Evolutionary conservation across 352 stramenopile genomes (phyloP).

Genomic region (Elongisporangium undulatum): DNA sequence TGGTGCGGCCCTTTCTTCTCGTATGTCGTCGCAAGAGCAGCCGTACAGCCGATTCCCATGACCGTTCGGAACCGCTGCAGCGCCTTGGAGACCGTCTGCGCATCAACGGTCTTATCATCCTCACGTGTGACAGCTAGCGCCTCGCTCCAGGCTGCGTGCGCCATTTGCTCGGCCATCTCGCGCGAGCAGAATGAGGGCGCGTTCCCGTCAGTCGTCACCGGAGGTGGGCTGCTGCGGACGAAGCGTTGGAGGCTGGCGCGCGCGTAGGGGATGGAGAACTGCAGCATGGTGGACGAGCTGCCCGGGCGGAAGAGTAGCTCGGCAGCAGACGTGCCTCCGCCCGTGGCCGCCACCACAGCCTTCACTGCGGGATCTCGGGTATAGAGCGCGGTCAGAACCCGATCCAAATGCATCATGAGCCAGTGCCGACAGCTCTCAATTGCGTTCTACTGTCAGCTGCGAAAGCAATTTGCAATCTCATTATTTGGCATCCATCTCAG

Average conservation of each 20-base stretch:
- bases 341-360: constrained; percentile 48
- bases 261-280: constrained; percentile 66
- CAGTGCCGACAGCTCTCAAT: constrained; percentile 1
- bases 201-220: constrained; percentile 7
- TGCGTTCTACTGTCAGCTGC: neutral
- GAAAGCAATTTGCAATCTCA: neutral
- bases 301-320: constrained; percentile 46
- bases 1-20: constrained; percentile 57
- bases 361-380: constrained; percentile 42
- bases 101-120: constrained; percentile 24
- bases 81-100: constrained; percentile 15
- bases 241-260: constrained; percentile 54
- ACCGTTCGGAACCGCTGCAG: constrained; percentile 29
- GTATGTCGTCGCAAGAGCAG: constrained; percentile 60
- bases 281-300: constrained; percentile 68
- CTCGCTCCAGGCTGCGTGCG: constrained; percentile 42
- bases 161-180: constrained; percentile 64
- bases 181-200: constrained; percentile 35
- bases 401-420: constrained; percentile 27
- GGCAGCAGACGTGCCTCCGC: constrained; percentile 40
- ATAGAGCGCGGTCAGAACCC: constrained; percentile 53
- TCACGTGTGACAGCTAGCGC: constrained; percentile 30
- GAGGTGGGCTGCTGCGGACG: constrained; percentile 11
- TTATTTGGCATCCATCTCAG: neutral
- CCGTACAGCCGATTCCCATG: constrained; percentile 70